These are phyloP conservation scores for Naegleria gruberi DNA, from an alignment of 208 protist genomes.

Conservation along the genomic window DNA sequence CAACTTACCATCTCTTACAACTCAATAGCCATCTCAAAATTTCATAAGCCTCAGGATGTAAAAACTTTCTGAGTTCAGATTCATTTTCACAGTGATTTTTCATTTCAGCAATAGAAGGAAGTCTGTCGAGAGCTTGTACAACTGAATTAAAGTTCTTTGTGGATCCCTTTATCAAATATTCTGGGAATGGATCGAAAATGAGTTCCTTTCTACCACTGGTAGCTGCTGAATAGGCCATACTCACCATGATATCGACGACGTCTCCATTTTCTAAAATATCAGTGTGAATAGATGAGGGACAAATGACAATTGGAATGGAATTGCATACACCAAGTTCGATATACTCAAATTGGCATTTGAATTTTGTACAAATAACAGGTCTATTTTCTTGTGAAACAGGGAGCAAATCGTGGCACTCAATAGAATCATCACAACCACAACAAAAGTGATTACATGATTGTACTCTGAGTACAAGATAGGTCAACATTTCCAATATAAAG, in stretches of 20 bases:
- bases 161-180: neutral
- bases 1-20: neutral
- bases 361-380: conserved; percentile 17
- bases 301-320: conserved; percentile 3
- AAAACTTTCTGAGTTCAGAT: neutral
- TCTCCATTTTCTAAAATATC: conserved; percentile 8
- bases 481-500: neutral
- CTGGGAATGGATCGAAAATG: conserved; percentile 20
- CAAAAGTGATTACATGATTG: neutral
- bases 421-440: neutral
- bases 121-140: neutral
- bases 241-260: neutral
- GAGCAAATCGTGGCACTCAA: neutral
- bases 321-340: neutral
- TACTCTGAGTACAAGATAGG: neutral
- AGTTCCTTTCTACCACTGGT: neutral
- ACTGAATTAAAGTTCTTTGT: neutral
- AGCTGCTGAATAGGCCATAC: neutral
- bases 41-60: neutral
- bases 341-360: conserved; percentile 22
- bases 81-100: neutral
- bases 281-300: neutral
- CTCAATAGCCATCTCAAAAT: neutral
- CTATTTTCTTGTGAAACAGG: neutral
- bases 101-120: neutral